These are phyloP conservation scores for Puccinia brachypodii DNA, from an alignment of 1,284 basidiomycete genomes.

Conservation along the genomic window DNA sequence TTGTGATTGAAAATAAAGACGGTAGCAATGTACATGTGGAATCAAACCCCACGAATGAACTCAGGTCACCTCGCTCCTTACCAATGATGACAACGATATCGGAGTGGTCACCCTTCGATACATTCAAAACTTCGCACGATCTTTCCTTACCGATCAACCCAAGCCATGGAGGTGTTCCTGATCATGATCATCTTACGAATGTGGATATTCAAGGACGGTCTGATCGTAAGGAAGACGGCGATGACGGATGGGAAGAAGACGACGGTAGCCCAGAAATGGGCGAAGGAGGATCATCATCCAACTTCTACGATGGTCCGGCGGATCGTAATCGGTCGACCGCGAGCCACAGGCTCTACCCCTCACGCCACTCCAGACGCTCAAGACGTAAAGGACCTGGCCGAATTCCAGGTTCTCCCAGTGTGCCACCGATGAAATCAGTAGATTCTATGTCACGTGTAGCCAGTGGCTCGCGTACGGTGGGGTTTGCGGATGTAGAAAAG, in stretches of 20 bases:
- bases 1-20: slow-evolving; percentile 36
- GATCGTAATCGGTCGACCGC: not conserved
- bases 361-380: slow-evolving; percentile 15
- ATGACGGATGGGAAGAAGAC: slow-evolving; percentile 42
- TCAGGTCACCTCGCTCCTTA: slow-evolving; percentile 1
- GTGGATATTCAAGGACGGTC: not conserved
- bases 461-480: slow-evolving; percentile 11
- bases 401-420: not conserved
- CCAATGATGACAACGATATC: not conserved
- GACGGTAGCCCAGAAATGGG: not conserved
- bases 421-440: not conserved
- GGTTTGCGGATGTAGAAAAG: slow-evolving; percentile 8
- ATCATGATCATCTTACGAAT: not conserved
- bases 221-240: not conserved
- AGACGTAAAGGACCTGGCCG: not conserved
- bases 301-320: not conserved
- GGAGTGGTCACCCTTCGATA: not conserved
- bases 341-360: not conserved
- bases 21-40: slow-evolving; percentile 24
- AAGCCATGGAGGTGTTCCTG: not conserved
- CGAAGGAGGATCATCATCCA: not conserved
- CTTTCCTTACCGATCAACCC: not conserved
- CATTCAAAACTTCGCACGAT: not conserved
- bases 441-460: not conserved
- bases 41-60: not conserved